Base-by-base conservation (phyloP, 2,329 filamentous ascomycete species). In the Stachybotrys echinatus region DNA sequence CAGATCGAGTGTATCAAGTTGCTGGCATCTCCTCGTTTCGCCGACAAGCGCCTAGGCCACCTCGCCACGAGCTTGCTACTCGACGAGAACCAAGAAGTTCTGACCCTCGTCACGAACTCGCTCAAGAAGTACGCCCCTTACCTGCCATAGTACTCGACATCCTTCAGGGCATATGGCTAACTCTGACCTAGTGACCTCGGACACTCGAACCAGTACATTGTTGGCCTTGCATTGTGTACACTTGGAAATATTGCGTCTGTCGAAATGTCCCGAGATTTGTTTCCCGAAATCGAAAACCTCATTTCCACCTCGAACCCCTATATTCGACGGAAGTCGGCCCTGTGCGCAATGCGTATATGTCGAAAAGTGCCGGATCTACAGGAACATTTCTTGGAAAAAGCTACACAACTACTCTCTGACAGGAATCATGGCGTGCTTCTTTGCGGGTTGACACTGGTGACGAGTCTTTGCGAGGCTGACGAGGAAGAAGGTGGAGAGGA, bases 1-100 rank as follows among this genome's bases (percentile, higher is more conserved):
- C 94, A 99, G 77, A 99, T 99, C 66, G 94, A 99, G 83, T 99
- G 94, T 71, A 80, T 99, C 64, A 99, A 99, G 74, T 83, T 99
- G 47, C 82, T 99, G 51, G 94, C 94, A 51, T 99, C 94, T 39
- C 92, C 95, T 57, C 89, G 92, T 52, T 99, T 99, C 66, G 94
- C 94, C 58, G 94, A 99, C 77, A 99, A 99, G 75, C 86, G 94
- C 45, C 74, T 99, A 60, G 94, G 94, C 39, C 96, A 99, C 65
- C 75, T 99, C 58, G 94, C 94, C 21, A 99, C 94, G 18, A 99
- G 96, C 84, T 73, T 99, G 65, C 73, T 99, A 57, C 76, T 99
- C 54, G 94, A 99, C 68, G 94, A 99, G 77, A 99, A 99, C 62
- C 94, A 99, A 69, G 95, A 99, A 70, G 95, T 99, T 19, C 70